Evolutionary conservation across 1,284 basidiomycete species (phyloP), one percentile per base, ranked within the genome.

Genomic region (Anthracocystis panici-leucophaei): DNA sequence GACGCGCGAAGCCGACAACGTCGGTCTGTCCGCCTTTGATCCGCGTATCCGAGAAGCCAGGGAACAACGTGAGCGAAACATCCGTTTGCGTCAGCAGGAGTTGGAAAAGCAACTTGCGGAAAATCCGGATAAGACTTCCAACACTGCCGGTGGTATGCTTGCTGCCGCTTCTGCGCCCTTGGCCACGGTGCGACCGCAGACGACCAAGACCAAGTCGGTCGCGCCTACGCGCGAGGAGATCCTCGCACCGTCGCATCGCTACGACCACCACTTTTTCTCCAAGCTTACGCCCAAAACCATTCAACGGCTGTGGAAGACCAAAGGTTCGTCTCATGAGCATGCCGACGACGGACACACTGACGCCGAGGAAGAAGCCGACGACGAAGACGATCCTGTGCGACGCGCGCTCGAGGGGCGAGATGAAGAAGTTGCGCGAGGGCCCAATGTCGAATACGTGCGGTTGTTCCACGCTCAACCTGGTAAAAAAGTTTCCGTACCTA

Each of bases 401-500:
- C 65, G 75, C 9, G 79, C 82, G 27, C 79, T 84, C 23, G 68
- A 81, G 46, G 82, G 84, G 11, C 75, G 79, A 16, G 81, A 84
- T 49, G 83, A 82, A 56, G 82, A 83, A 57, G 81, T 80, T 48
- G 78, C 81, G 4, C 72, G 75, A 3, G 91, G 92, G 67, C 76
- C 60, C 77, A 84, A 75, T 85, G 86, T 86, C 58, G 86, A 86
- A 53, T 89, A 89, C 80, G 91, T 93, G 51, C 88, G 92, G 66
- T 89, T 91, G 66, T 94, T 94, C 90, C 88, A 86, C 25, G 95
- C 95, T 2, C 92, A 92, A 1, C 87, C 89, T 49, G 96, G 96
- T 20, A 98, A 97, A 88, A 90, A 90, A 75, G 95, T 99, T 65
- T 90, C 94, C 1, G 90, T 99, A 1, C 95, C 96, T 38, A 91